Conservation (phyloP, 1,139 yeast genomes). For the Diutina mesorugosa region DNA sequence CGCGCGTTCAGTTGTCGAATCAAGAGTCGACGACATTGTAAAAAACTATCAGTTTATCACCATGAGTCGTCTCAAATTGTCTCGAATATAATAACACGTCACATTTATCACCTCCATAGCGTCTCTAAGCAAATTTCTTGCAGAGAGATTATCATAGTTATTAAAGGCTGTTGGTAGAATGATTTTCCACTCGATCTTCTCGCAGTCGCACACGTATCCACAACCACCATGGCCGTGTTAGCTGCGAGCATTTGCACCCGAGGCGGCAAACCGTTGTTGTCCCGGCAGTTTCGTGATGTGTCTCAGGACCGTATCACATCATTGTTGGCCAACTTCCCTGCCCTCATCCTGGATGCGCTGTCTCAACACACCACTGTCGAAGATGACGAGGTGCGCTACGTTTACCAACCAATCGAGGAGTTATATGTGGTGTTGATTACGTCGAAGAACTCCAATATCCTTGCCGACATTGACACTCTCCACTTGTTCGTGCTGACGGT, state of each 20-base stretch:
- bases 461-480: slow-evolving; percentile 90
- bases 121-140: neutral
- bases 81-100: neutral
- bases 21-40: neutral
- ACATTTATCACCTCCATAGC: neutral
- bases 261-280: slow-evolving; percentile 85
- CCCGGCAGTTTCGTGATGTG: slow-evolving; percentile 86
- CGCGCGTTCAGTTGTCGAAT: neutral
- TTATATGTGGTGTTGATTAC: slow-evolving; percentile 86
- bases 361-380: slow-evolving; percentile 92
- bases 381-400: slow-evolving; percentile 84
- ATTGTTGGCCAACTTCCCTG: slow-evolving; percentile 76
- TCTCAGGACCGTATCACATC: slow-evolving; percentile 80
- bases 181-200: neutral
- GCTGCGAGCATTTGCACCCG: slow-evolving; percentile 95
- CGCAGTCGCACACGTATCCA: neutral
- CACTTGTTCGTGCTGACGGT: slow-evolving; percentile 77
- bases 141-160: neutral
- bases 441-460: slow-evolving; percentile 80
- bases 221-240: slow-evolving; percentile 30
- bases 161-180: neutral
- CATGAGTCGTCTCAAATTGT: neutral
- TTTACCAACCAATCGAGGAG: slow-evolving; percentile 93
- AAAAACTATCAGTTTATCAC: too few relatives aligned
- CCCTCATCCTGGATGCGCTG: slow-evolving; percentile 55